A percentile compares a stretch with the other conserved stretches of the same genome.
Evolutionary conservation across 306 rosid species (phyloP).

Genomic region (Coriaria nepalensis): DNA sequence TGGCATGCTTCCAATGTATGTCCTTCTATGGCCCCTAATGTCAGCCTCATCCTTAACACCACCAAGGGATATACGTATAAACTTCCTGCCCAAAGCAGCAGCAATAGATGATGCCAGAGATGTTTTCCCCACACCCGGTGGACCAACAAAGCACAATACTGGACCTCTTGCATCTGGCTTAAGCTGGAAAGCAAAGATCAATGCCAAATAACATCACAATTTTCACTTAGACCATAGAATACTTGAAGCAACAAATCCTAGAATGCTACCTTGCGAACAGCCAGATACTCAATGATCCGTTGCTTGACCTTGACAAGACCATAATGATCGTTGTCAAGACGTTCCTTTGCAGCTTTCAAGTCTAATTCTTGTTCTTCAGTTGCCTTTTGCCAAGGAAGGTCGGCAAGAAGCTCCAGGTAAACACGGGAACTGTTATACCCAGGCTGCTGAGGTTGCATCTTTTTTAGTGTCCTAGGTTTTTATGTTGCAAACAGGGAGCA

Average conservation of each 20-base stretch:
- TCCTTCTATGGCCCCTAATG: constrained; percentile 94
- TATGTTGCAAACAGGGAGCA: constrained; percentile 4
- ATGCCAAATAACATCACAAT: constrained; percentile 19
- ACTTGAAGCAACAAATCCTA: constrained; percentile 13
- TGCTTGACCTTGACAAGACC: constrained; percentile 91
- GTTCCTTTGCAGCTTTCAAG: constrained; percentile 77
- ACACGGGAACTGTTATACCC: constrained; percentile 87
- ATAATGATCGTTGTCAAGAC: constrained; percentile 81
- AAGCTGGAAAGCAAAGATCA: constrained; percentile 44
- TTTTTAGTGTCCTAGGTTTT: constrained; percentile 76
- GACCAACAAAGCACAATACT: constrained; percentile 96
- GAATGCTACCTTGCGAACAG: constrained; percentile 78
- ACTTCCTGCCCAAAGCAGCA: constrained; percentile 78
- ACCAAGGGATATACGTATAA: constrained; percentile 88
- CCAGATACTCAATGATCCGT: constrained; percentile 88
- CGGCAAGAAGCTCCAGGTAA: constrained; percentile 95
- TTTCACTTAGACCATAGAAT: no score
- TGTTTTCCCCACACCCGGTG: constrained; percentile 98
- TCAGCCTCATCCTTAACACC: constrained; percentile 99
- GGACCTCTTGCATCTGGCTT: constrained; percentile 99
- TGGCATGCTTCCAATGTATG: constrained; percentile 98
- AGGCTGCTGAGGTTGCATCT: constrained; percentile 99
- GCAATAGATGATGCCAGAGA: constrained; percentile 97
- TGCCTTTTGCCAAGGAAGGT: constrained; percentile 82
- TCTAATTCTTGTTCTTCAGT: constrained; percentile 74